Conservation (phyloP, 306 rosid species). For the Ceratonia siliqua region DNA sequence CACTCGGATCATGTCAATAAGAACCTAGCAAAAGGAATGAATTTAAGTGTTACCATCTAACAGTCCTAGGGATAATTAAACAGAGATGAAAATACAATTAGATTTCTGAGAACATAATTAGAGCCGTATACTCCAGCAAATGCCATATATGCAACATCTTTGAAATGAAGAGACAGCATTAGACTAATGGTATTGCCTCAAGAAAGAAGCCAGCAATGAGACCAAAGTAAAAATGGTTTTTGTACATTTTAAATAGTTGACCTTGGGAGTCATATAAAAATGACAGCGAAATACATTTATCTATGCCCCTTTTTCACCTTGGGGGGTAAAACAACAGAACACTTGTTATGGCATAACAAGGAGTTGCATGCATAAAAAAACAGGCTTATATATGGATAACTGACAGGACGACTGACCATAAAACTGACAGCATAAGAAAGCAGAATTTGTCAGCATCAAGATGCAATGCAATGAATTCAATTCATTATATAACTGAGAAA, state of each 20-base stretch:
- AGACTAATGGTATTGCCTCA: conserved; percentile 5
- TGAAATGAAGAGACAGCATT: conserved; percentile 4
- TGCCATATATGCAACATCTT: background rate
- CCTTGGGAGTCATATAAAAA: too few relatives aligned
- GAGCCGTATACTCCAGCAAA: conserved; percentile 22
- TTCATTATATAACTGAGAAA: background rate
- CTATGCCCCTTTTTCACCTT: too few relatives aligned
- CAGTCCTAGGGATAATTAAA: conserved; percentile 21
- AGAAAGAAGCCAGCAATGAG: conserved; percentile 2
- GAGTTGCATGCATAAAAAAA: background rate
- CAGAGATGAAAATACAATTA: background rate
- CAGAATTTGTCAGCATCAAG: too few relatives aligned
- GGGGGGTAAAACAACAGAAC: background rate
- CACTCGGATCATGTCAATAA: conserved; percentile 96
- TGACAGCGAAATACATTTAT: too few relatives aligned
- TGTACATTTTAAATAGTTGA: too few relatives aligned
- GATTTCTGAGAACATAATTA: conserved; percentile 25
- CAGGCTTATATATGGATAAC: background rate
- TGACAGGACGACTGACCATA: too few relatives aligned
- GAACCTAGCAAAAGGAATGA: conserved; percentile 53
- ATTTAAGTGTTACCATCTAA: conserved; percentile 26
- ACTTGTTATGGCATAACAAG: background rate
- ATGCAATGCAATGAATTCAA: background rate
- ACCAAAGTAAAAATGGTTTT: background rate
- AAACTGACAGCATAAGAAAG: too few relatives aligned